Evolutionary conservation across 371 early-diverging fungal species (phyloP).

Genomic region (Mucor plumbeus): DNA sequence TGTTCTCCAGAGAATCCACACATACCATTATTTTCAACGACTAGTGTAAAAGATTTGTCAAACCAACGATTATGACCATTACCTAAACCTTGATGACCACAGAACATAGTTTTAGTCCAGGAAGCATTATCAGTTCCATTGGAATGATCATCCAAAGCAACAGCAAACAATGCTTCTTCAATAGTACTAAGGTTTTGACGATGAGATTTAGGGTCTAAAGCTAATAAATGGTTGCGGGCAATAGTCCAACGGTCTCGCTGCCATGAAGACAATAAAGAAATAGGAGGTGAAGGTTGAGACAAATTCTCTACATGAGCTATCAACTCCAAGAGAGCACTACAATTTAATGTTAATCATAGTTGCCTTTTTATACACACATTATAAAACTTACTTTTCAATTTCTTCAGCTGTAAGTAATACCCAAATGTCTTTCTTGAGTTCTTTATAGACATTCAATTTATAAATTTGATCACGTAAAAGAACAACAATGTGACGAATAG

Average conservation of each 20-base stretch:
- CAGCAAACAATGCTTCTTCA: constrained; percentile 74
- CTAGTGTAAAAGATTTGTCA: constrained; percentile 77
- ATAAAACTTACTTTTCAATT: constrained; percentile 68
- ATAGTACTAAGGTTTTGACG: constrained; percentile 57
- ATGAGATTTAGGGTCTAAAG: constrained; percentile 52
- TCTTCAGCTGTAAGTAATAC: constrained; percentile 65
- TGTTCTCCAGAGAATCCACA: constrained; percentile 82
- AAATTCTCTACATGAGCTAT: constrained; percentile 51
- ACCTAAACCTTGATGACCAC: constrained; percentile 37
- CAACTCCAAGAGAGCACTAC: constrained; percentile 36
- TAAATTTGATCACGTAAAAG: constrained; percentile 82
- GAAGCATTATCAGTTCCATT: constrained; percentile 36
- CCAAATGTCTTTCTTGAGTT: constrained; percentile 43
- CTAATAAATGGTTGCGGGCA: constrained; percentile 64
- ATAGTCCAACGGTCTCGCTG: constrained; percentile 86
- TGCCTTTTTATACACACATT: neutral
- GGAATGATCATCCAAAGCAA: constrained; percentile 77
- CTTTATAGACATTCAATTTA: constrained; percentile 64
- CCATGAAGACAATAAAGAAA: constrained; percentile 83
- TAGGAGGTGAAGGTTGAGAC: constrained; percentile 52
- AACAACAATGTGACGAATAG: constrained; percentile 73
- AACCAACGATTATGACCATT: constrained; percentile 91
- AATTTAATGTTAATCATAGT: neutral
- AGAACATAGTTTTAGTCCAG: constrained; percentile 39
- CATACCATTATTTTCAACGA: constrained; percentile 74